These are phyloP conservation scores for Leucocoprinus sp. DNA, from an alignment of 768 basidiomycete species.

Conservation along the genomic window DNA sequence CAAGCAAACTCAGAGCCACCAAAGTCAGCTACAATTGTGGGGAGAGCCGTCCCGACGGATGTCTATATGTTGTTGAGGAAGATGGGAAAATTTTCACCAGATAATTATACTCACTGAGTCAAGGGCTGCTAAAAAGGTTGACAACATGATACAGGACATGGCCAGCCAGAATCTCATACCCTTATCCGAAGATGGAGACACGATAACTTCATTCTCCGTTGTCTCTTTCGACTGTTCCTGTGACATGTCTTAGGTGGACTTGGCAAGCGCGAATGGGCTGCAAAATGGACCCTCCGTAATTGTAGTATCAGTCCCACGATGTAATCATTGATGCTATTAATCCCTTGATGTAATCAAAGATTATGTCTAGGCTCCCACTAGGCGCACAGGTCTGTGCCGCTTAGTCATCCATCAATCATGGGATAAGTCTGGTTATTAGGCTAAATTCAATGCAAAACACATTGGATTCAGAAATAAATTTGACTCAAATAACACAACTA, in stretches of 20 bases:
- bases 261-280: background rate
- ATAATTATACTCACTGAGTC: background rate
- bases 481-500: too few species aligned
- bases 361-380: too few species aligned
- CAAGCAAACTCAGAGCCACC: conserved; percentile 32
- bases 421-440: too few species aligned
- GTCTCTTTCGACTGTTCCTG: background rate
- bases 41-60: conserved; percentile 18
- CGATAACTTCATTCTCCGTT: background rate
- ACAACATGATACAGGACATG: background rate
- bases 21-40: conserved; percentile 22
- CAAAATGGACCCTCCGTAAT: too few species aligned
- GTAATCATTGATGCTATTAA: too few species aligned
- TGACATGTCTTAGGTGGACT: too few species aligned
- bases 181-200: background rate
- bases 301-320: too few species aligned
- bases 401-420: too few species aligned
- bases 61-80: conserved; percentile 7
- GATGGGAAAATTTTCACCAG: background rate
- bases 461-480: too few species aligned
- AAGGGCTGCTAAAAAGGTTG: background rate
- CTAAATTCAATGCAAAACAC: too few species aligned
- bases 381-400: too few species aligned
- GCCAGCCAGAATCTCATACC: conserved; percentile 2
- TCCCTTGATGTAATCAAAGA: too few species aligned